These are phyloP conservation scores for Ophiostoma angusticollis DNA, from an alignment of 2,329 filamentous ascomycete species.

Conservation along the genomic window DNA sequence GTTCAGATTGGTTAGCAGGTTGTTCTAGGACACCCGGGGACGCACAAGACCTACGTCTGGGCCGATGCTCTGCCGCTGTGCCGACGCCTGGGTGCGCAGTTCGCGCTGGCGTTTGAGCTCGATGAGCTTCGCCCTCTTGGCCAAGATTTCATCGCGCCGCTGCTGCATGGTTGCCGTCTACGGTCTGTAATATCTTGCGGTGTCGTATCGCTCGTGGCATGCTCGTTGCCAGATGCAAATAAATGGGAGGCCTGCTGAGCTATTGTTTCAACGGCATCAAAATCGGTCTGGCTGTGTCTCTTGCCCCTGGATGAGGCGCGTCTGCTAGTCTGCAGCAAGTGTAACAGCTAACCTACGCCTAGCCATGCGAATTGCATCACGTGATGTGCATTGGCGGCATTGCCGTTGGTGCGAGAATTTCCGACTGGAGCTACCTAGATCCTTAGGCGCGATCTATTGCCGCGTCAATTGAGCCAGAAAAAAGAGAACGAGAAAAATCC, in stretches of 20 bases:
- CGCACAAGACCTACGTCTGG: slow-evolving; percentile 47
- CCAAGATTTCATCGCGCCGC: slow-evolving; percentile 89
- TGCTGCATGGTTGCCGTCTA: slow-evolving; percentile 46
- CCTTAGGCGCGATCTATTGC: slow-evolving; percentile 11
- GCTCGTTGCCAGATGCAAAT: slow-evolving; percentile 39
- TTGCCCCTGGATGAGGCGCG: too few species aligned
- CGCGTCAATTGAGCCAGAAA: slow-evolving; percentile 2
- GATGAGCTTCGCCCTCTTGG: slow-evolving; percentile 92
- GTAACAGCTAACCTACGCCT: too few species aligned
- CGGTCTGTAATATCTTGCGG: neutral
- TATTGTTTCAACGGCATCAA: too few species aligned
- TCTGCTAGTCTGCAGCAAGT: too few species aligned
- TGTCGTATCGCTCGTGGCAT: slow-evolving; percentile 19
- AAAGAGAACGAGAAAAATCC: slow-evolving; percentile 7
- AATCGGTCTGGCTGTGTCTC: too few species aligned
- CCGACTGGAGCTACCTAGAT: too few species aligned
- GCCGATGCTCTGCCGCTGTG: slow-evolving; percentile 55
- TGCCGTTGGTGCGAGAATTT: slow-evolving; percentile 11
- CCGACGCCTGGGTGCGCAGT: slow-evolving; percentile 62
- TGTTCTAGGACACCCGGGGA: too few species aligned
- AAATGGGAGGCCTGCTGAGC: too few species aligned
- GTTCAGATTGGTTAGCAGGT: neutral
- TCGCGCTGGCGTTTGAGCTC: slow-evolving; percentile 91
- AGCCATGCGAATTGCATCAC: too few species aligned
- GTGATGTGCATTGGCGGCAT: too few species aligned